Conservation (phyloP, 495 filamentous ascomycete genomes). For the Aspergillus biplanus region DNA sequence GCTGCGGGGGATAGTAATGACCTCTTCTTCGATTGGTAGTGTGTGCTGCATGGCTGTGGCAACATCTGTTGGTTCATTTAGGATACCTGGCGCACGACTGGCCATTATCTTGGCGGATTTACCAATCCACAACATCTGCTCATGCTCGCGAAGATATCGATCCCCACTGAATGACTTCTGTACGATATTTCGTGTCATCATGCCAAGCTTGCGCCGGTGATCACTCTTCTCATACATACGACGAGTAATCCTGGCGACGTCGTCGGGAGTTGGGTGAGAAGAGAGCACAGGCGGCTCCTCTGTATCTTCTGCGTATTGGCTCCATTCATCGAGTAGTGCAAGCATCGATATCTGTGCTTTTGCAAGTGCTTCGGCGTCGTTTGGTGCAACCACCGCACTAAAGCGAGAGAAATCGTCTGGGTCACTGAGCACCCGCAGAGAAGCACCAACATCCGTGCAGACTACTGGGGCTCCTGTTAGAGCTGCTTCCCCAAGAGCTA, state of each 20-base stretch:
- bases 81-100: slow-evolving; percentile 31
- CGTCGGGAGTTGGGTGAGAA: slow-evolving; percentile 50
- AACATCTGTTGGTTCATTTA: slow-evolving; percentile 34
- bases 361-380: slow-evolving; percentile 61
- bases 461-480: slow-evolving; percentile 66
- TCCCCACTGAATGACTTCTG: slow-evolving; percentile 64
- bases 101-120: slow-evolving; percentile 51
- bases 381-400: slow-evolving; percentile 65
- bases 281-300: slow-evolving; percentile 49
- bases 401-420: slow-evolving; percentile 58
- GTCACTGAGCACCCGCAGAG: slow-evolving; percentile 65
- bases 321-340: slow-evolving; percentile 64
- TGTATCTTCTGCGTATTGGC: slow-evolving; percentile 54
- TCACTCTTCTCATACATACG: slow-evolving; percentile 67
- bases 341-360: slow-evolving; percentile 66
- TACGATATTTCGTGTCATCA: slow-evolving; percentile 63
- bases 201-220: slow-evolving; percentile 60
- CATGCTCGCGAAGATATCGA: slow-evolving; percentile 68
- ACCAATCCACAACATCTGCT: slow-evolving; percentile 71
- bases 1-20: slow-evolving; percentile 44
- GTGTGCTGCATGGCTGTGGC: slow-evolving; percentile 34
- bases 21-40: slow-evolving; percentile 41
- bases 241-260: slow-evolving; percentile 56
- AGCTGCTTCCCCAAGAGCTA: slow-evolving; percentile 68
- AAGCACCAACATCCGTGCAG: slow-evolving; percentile 67